Conservation (phyloP, 805 yeast genomes). For the Yamadazyma phyllophila region DNA sequence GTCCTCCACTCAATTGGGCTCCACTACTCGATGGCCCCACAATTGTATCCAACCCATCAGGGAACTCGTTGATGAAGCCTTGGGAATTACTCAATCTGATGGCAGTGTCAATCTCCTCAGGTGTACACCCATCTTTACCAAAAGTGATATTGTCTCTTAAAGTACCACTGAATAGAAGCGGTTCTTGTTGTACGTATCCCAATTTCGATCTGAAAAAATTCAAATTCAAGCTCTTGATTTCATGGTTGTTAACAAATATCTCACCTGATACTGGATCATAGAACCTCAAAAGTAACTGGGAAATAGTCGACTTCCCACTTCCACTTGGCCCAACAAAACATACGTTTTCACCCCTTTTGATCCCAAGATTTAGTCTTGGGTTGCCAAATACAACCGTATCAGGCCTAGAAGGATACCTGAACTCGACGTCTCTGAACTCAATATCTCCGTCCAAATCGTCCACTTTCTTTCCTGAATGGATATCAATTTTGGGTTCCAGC, state of each 20-base stretch:
- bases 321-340: slow-evolving; percentile 98
- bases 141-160: slow-evolving; percentile 80
- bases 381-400: slow-evolving; percentile 58
- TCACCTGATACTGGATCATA: slow-evolving; percentile 74
- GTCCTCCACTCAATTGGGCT: slow-evolving; percentile 87
- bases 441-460: slow-evolving; percentile 52
- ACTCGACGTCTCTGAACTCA: slow-evolving; percentile 59
- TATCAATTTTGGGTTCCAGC: slow-evolving; percentile 66
- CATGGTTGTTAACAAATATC: slow-evolving; percentile 61
- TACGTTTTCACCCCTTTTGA: slow-evolving; percentile 79
- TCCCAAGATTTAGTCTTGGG: slow-evolving; percentile 47
- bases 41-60: slow-evolving; percentile 74
- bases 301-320: slow-evolving; percentile 88
- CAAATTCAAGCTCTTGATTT: slow-evolving; percentile 63
- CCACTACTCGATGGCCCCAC: slow-evolving; percentile 77
- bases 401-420: slow-evolving; percentile 83
- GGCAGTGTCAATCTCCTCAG: slow-evolving; percentile 60
- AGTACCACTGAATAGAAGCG: slow-evolving; percentile 82
- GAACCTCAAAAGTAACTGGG: slow-evolving; percentile 74
- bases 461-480: slow-evolving; percentile 57
- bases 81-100: slow-evolving; percentile 70
- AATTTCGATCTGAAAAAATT: slow-evolving; percentile 69
- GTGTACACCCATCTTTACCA: slow-evolving; percentile 60
- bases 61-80: slow-evolving; percentile 68
- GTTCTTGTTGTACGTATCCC: slow-evolving; percentile 95